Percentiles rank a stretch among this genome's conserved stretches.
Evolutionary conservation across 2,329 filamentous ascomycete species (phyloP).

Genomic region (Canariomyces notabilis): DNA sequence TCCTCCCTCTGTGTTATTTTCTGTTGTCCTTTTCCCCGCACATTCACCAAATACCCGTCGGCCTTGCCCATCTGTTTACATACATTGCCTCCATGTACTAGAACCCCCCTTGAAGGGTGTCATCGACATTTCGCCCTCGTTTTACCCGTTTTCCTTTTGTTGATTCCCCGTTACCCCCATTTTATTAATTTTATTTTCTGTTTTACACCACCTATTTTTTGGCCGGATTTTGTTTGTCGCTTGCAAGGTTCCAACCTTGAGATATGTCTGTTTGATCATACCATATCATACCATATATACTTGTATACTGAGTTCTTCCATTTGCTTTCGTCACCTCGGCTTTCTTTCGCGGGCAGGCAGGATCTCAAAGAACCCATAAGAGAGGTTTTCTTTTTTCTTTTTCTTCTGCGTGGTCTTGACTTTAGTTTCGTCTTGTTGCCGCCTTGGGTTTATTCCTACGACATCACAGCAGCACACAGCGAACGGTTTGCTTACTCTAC

Average conservation of each 20-base stretch:
- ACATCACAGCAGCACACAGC: no score
- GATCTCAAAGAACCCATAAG: neutral
- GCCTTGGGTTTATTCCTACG: no score
- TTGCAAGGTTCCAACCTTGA: neutral
- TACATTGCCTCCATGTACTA: neutral
- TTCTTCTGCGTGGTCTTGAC: no score
- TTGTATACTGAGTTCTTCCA: neutral
- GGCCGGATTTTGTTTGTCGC: neutral
- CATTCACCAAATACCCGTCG: no score
- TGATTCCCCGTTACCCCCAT: conserved; percentile 6
- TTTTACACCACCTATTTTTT: neutral
- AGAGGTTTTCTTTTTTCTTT: no score
- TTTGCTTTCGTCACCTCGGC: neutral
- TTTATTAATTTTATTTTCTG: conserved; percentile 4
- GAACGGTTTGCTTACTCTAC: no score
- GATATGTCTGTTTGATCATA: neutral
- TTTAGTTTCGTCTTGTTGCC: no score
- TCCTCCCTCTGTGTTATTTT: no score
- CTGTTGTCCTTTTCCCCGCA: no score
- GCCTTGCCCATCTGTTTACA: no score
- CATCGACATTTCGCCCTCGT: conserved; percentile 5
- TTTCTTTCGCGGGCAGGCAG: neutral
- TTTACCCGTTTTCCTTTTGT: conserved; percentile 2
- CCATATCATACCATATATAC: conserved; percentile 16
- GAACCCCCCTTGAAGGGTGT: conserved; percentile 10